Conservation (phyloP, 2,329 filamentous ascomycete species). For the Diaporthe sp. region DNA sequence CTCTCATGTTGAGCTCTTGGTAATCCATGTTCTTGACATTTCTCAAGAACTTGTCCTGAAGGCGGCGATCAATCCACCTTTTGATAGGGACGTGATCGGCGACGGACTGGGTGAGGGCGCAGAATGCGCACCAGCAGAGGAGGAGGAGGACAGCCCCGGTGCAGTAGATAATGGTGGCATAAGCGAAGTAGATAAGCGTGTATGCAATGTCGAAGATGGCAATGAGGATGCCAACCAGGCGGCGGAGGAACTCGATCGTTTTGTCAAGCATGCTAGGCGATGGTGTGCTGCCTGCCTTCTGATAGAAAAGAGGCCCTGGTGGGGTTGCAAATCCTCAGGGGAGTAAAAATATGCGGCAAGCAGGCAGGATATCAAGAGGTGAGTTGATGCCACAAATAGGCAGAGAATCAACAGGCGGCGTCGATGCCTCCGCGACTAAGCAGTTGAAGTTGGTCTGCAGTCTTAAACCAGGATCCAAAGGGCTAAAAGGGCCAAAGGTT, state of each 20-base stretch:
- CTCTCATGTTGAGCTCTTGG: neutral
- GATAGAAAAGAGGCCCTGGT: neutral
- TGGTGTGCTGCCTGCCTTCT: neutral
- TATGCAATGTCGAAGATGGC: neutral
- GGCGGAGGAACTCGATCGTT: neutral
- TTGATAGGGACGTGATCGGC: slow-evolving; percentile 7
- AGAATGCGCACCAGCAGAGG: slow-evolving; percentile 28
- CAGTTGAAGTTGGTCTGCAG: no score
- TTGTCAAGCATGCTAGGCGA: slow-evolving; percentile 4
- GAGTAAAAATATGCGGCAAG: neutral
- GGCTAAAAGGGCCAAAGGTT: no score
- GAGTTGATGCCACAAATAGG: neutral
- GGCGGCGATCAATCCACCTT: slow-evolving; percentile 19
- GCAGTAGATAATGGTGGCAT: neutral
- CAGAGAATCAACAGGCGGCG: no score
- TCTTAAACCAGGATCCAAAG: neutral
- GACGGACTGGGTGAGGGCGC: slow-evolving; percentile 27
- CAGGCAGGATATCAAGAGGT: neutral
- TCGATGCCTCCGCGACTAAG: neutral
- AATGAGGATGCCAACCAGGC: neutral
- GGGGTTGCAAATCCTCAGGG: no score
- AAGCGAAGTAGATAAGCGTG: neutral
- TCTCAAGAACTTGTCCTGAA: slow-evolving; percentile 1
- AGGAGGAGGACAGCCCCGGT: neutral
- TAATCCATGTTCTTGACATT: slow-evolving; percentile 23